These are phyloP conservation scores for Phytophthora pini DNA, from an alignment of 352 stramenopile species.

Conservation along the genomic window DNA sequence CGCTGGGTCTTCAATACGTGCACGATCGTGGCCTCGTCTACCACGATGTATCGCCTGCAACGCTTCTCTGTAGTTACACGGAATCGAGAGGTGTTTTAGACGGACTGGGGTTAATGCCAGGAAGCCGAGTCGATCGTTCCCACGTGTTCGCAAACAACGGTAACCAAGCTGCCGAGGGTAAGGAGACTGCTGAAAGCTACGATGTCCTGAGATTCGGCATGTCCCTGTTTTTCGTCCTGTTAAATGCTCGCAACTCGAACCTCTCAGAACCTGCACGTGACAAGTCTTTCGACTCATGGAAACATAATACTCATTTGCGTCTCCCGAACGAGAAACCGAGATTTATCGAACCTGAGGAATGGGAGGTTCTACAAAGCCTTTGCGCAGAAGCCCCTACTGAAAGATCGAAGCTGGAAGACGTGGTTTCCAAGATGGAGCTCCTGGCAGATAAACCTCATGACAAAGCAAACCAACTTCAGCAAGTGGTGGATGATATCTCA, in stretches of 20 bases:
- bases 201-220: constrained; percentile 34
- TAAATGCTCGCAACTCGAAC: constrained; percentile 29
- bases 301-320: constrained; percentile 22
- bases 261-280: constrained; percentile 16
- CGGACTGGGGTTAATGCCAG: constrained; percentile 27
- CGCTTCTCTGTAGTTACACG: constrained; percentile 28
- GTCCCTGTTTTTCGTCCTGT: constrained; percentile 29
- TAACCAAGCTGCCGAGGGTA: constrained; percentile 4
- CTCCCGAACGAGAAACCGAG: constrained; percentile 22
- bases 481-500: constrained; percentile 14
- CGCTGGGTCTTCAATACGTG: constrained; percentile 43
- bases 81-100: constrained; percentile 31
- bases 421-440: constrained; percentile 30
- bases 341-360: constrained; percentile 31
- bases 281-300: constrained; percentile 34
- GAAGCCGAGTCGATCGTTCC: constrained; percentile 23
- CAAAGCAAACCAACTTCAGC: neutral
- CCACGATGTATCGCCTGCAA: constrained; percentile 24
- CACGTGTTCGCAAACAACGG: constrained; percentile 14
- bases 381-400: constrained; percentile 20
- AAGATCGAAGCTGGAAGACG: constrained; percentile 24
- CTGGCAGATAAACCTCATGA: constrained; percentile 2
- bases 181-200: constrained; percentile 18
- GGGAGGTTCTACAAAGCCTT: constrained; percentile 25
- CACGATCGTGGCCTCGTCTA: constrained; percentile 42